Evolutionary conservation across 495 filamentous ascomycete genomes (phyloP).

Genomic region (Hypoxylon cercidicola): DNA sequence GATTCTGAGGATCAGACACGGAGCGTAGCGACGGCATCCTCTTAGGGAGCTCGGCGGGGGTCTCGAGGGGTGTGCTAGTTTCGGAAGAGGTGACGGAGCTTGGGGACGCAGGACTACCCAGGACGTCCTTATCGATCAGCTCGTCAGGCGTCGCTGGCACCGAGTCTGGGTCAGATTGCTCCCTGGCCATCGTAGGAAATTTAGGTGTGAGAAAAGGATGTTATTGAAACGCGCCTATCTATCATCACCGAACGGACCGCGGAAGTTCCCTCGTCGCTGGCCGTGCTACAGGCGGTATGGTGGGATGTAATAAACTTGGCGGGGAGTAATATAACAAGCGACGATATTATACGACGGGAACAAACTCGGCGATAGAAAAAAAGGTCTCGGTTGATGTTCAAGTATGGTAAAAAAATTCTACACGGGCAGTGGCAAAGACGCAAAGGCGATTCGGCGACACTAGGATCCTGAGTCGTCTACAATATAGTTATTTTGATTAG

Average conservation of each 20-base stretch:
- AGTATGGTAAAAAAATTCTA: constrained; percentile 20
- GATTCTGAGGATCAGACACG: constrained; percentile 63
- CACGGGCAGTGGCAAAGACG: constrained; percentile 34
- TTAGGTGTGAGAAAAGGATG: constrained; percentile 8
- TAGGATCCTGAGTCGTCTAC: constrained; percentile 35
- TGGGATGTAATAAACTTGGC: constrained; percentile 7
- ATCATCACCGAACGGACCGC: constrained; percentile 30
- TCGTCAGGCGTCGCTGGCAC: constrained; percentile 56
- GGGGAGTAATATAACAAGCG: constrained; percentile 13
- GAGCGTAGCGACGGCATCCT: constrained; percentile 66
- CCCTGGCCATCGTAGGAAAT: constrained; percentile 46
- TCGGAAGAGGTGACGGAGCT: constrained; percentile 57
- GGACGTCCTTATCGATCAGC: constrained; percentile 41
- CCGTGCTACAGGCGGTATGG: constrained; percentile 1
- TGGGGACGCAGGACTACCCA: constrained; percentile 52
- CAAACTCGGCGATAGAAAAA: constrained; percentile 12
- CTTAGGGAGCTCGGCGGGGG: constrained; percentile 50
- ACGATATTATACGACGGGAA: constrained; percentile 15
- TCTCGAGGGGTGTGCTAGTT: constrained; percentile 58
- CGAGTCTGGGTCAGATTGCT: constrained; percentile 38
- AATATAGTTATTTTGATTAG: constrained; percentile 30
- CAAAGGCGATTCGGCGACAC: constrained; percentile 37
- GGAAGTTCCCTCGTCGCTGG: constrained; percentile 13
- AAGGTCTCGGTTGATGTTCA: constrained; percentile 10
- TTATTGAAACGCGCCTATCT: constrained; percentile 24